Evolutionary conservation across 768 basidiomycete species (phyloP), one percentile per base, ranked within the genome.

Genomic region (Mycena albidolilacea): DNA sequence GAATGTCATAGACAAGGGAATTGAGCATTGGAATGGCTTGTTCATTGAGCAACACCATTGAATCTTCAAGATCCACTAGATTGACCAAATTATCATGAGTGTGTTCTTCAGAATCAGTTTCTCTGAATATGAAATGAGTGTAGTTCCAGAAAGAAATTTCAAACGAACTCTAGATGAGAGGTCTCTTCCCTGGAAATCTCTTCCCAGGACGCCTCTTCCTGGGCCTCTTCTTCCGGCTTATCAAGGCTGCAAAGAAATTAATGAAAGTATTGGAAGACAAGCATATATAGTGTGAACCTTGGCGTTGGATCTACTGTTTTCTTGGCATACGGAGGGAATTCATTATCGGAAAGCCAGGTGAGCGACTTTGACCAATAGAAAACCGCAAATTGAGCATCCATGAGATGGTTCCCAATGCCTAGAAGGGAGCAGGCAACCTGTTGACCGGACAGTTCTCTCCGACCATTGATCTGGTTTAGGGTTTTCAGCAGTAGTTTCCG

Each of bases 401-500:
- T 71, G 14, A 74, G 41, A 64, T 74, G 73, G 38, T 74, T 70
- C 0, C 30, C 21, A 12, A 61, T 60, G 1, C 73, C 69, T 4
- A 70, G 30, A 17, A 74, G 52, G 7, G 73, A 38, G n/a, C 46
- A 70, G 10, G 73, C 73, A 12, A 74, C 73, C 37, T 62, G 64
- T 58, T 74, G 73, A 7, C 69, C 73, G 0, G 73, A 74, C 7
- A 74, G 39, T 55, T 74, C 73, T 1, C 62, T 21, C 3, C 73
- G 69, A 23, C 64, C 64, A 50, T 70, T 70, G 52, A 74, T 70
- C 21, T 74, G 73, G 30, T 74, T 74, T 11, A 74, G 41, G 35
- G 73, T 74, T 35, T 74, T 74, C 37, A 71, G 38, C 2, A 71
- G 50, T 5, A 71, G 30, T 41, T 50, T 59, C 9, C 58, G 58